These are phyloP conservation scores for Plantago ovata DNA, from an alignment of 257 asterid genomes.

Conservation along the genomic window DNA sequence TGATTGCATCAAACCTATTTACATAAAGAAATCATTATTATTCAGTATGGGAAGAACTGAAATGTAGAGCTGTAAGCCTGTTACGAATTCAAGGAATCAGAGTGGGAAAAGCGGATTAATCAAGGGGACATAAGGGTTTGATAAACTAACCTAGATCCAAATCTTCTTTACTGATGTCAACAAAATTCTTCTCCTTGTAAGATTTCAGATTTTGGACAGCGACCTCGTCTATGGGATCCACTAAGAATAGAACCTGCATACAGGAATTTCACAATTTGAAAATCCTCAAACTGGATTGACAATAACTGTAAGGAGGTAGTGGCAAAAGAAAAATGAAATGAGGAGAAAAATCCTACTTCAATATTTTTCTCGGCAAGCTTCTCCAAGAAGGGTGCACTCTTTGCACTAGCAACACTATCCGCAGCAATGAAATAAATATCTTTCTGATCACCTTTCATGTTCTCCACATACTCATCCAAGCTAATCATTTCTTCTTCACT, in stretches of 20 bases:
- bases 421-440: slow-evolving; percentile 84
- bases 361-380: slow-evolving; percentile 82
- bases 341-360: slow-evolving; percentile 48
- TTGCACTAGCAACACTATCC: slow-evolving; percentile 88
- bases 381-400: slow-evolving; percentile 93
- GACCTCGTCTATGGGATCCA: slow-evolving; percentile 94
- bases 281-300: background rate
- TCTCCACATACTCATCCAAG: slow-evolving; percentile 89
- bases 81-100: background rate
- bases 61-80: background rate
- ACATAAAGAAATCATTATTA: background rate
- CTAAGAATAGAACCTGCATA: slow-evolving; percentile 79
- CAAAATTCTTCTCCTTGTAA: slow-evolving; percentile 79
- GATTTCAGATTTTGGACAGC: slow-evolving; percentile 85
- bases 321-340: slow-evolving; percentile 13
- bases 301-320: background rate
- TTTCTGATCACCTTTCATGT: slow-evolving; percentile 92
- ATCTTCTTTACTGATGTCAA: slow-evolving; percentile 96
- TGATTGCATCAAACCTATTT: too few relatives aligned
- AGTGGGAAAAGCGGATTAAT: background rate
- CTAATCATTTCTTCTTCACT: slow-evolving; percentile 80
- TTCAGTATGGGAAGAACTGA: background rate
- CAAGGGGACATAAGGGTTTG: background rate
- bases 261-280: background rate
- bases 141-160: slow-evolving; percentile 77